Evolutionary conservation across 2,329 filamentous ascomycete genomes (phyloP).

Genomic region (Diaporthe velutina): DNA sequence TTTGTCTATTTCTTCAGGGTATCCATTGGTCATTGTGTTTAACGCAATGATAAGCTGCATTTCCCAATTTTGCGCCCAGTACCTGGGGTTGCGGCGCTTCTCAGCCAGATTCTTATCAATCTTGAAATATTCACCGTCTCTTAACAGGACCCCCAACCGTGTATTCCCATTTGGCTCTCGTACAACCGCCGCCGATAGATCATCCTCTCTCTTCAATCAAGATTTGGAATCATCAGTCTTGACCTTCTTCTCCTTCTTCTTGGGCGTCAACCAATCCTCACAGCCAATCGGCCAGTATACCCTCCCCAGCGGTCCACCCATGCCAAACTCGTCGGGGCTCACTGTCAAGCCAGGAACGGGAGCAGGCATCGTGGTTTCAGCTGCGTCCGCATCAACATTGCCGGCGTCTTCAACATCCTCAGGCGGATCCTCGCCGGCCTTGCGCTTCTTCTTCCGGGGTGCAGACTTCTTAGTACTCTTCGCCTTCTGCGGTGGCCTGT

Average conservation of each 20-base stretch:
- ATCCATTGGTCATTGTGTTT: too few species aligned
- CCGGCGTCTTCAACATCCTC: slow-evolving; percentile 56
- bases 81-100: too few species aligned
- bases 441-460: slow-evolving; percentile 52
- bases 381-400: slow-evolving; percentile 46
- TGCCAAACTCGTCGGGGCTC: slow-evolving; percentile 78
- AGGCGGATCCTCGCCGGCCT: slow-evolving; percentile 42
- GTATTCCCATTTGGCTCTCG: neutral
- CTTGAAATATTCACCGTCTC: neutral
- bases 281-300: slow-evolving; percentile 93
- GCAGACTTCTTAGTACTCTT: slow-evolving; percentile 54
- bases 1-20: neutral
- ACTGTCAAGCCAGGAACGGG: slow-evolving; percentile 50
- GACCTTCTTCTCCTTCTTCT: slow-evolving; percentile 75
- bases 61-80: slow-evolving; percentile 31
- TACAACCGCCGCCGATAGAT: too few species aligned
- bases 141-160: too few species aligned
- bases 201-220: neutral
- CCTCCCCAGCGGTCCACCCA: slow-evolving; percentile 85
- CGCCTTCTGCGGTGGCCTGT: slow-evolving; percentile 62
- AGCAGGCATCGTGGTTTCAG: neutral
- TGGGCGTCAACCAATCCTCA: slow-evolving; percentile 90
- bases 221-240: slow-evolving; percentile 52
- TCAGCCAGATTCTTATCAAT: neutral
- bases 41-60: neutral